Evolutionary conservation across 768 basidiomycete species (phyloP), one percentile per base, ranked within the genome.

Genomic region (Roridomyces roridus): DNA sequence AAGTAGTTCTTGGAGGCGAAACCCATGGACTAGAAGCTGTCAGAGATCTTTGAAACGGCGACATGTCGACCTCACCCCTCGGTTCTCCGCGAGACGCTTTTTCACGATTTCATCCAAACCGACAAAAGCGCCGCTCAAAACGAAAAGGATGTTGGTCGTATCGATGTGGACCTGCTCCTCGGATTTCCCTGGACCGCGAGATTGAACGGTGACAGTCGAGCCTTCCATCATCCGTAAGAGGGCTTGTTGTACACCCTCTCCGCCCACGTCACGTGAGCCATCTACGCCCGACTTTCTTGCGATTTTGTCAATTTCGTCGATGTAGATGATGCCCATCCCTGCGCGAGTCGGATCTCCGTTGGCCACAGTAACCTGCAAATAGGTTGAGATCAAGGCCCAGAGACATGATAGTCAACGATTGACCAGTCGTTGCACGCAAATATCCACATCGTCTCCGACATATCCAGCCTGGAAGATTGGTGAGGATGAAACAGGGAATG

Each of bases 381-480:
- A 24, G 14, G 17, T 40, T 59, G 25, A 45, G 42, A 53, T 48
- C 1, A n/a, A 42, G 28, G 7, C 24, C 18, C 36, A 21, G 34
- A 40, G 36, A 46, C 23, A 11, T 18, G 39, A 36, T 23, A 11
- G 40, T 23, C n/a, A 2, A 44, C 34, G 24, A 66, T 80, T 71
- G 62, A 89, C 92, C 66, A 98, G 75, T 55, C 96, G 82, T 55
- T 94, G 88, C 23, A 98, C 85, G 40, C 91, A 88, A 79, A 89
- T 89, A 59, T 98, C 96, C 8, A 97, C 96, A 68, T 98, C 96
- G 67, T 97, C 96, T 62, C 96, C 96, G 42, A 98, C 93, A 74
- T 97, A 91, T 71, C 89, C 89, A 10, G 88, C 88, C 88, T 91
- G 42, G 1, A 36, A 18, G 15, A 24, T 24, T 45, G 18, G 68